Evolutionary conservation across 192 early-diverging fungal species (phyloP).

Genomic region (Entomortierella lignicola): DNA sequence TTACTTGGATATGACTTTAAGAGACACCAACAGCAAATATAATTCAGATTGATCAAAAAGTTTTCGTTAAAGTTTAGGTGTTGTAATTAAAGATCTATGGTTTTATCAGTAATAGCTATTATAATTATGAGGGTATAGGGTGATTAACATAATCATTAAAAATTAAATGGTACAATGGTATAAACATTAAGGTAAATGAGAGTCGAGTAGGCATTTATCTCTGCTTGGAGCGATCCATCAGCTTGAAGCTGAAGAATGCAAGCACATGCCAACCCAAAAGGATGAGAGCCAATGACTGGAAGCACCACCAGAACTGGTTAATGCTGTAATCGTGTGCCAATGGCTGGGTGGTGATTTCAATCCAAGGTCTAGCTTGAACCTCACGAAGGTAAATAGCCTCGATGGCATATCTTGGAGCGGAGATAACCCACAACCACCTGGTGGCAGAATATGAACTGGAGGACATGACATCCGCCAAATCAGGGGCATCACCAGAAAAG

Average conservation of each 20-base stretch:
- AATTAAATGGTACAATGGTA: not conserved
- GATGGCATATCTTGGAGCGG: conserved; percentile 71
- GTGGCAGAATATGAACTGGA: conserved; percentile 42
- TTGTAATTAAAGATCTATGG: too few relatives aligned
- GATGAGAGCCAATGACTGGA: conserved; percentile 57
- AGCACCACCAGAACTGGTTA: conserved; percentile 52
- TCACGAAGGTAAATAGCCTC: conserved; percentile 70
- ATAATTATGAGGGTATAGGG: too few relatives aligned
- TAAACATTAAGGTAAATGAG: not conserved
- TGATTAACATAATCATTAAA: not conserved
- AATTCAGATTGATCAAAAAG: not conserved
- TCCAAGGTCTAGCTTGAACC: conserved; percentile 51
- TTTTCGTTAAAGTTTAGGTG: not conserved
- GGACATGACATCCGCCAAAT: conserved; percentile 56
- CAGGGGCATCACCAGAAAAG: conserved; percentile 66
- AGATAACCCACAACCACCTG: conserved; percentile 67
- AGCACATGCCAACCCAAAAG: conserved; percentile 63
- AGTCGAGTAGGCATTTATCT: not conserved
- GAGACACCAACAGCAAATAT: too few relatives aligned
- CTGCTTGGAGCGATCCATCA: conserved; percentile 46
- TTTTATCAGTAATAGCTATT: too few relatives aligned
- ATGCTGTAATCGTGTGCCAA: conserved; percentile 53
- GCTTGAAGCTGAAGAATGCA: conserved; percentile 68
- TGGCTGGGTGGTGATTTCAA: conserved; percentile 35
- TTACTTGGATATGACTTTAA: too few relatives aligned